phyloP scores from a whole-genome alignment of 768 basidiomycete species.

The Butyriboletus loyo region DNA sequence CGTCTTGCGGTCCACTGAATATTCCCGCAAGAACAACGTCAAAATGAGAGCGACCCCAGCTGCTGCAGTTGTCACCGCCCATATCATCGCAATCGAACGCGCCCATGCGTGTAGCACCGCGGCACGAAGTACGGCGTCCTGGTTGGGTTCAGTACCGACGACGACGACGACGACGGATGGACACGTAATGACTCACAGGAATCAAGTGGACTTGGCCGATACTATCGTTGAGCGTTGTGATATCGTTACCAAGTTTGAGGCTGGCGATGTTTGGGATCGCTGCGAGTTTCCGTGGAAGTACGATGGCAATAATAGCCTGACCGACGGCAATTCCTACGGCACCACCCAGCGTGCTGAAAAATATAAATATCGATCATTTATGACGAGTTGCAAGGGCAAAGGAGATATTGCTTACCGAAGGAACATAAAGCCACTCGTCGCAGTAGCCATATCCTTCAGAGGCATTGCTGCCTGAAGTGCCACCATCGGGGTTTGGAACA shows the following conservation, averaged over 20 bases:
- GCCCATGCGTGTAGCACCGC: conserved; percentile 61
- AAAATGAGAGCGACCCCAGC: conserved; percentile 50
- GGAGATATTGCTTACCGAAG: conserved; percentile 43
- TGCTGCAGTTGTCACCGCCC: conserved; percentile 62
- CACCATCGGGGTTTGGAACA: conserved; percentile 69
- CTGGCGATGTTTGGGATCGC: conserved; percentile 30
- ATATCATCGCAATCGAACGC: conserved; percentile 57
- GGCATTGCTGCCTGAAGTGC: conserved; percentile 86
- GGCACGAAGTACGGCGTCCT: conserved; percentile 50
- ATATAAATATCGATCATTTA: background rate
- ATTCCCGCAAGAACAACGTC: conserved; percentile 53
- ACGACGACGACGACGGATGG: background rate
- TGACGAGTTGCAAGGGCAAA: background rate
- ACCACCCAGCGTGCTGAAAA: conserved; percentile 64
- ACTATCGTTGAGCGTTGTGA: conserved; percentile 42
- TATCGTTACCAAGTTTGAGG: conserved; percentile 33
- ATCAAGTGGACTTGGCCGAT: conserved; percentile 39
- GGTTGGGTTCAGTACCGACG: background rate
- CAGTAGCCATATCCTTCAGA: conserved; percentile 81
- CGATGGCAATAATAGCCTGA: conserved; percentile 63
- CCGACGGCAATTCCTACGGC: conserved; percentile 71
- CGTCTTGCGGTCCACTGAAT: conserved; percentile 54
- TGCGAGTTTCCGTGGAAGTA: conserved; percentile 36
- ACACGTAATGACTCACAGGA: background rate
- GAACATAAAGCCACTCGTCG: conserved; percentile 66